These are phyloP conservation scores for Chaetomium olivaceum DNA, from an alignment of 2,329 filamentous ascomycete species.

Conservation along the genomic window DNA sequence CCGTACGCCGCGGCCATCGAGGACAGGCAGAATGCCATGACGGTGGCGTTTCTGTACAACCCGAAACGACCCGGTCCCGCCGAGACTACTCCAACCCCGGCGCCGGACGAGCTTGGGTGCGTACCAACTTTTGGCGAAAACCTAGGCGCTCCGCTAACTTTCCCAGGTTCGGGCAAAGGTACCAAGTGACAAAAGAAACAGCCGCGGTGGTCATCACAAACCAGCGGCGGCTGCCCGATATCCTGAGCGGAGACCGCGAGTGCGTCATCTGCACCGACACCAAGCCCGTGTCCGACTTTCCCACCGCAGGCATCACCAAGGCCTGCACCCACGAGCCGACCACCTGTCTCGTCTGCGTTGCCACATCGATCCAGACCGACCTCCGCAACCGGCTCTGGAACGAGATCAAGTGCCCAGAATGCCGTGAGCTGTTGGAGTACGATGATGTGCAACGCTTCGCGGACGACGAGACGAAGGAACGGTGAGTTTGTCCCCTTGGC, in stretches of 20 bases:
- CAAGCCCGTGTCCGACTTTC: constrained; percentile 38
- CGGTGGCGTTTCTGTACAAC: constrained; percentile 36
- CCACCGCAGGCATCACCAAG: constrained; percentile 38
- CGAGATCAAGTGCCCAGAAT: constrained; percentile 55
- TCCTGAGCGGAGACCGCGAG: constrained; percentile 34
- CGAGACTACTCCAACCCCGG: not conserved
- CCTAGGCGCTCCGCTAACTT: not conserved
- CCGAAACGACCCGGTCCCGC: not conserved
- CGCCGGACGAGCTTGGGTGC: constrained; percentile 23
- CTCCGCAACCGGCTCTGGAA: constrained; percentile 43
- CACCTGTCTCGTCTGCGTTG: constrained; percentile 41
- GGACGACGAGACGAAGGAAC: constrained; percentile 45
- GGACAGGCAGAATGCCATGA: constrained; percentile 38
- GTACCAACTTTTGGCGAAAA: not conserved
- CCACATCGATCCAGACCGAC: constrained; percentile 40
- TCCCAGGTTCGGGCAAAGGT: constrained; percentile 40
- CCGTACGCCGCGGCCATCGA: constrained; percentile 38
- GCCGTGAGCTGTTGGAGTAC: constrained; percentile 45
- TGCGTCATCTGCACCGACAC: constrained; percentile 43
- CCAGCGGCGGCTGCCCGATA: constrained; percentile 33
- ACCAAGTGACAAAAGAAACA: constrained; percentile 35
- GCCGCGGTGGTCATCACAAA: constrained; percentile 38
- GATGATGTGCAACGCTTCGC: constrained; percentile 49
- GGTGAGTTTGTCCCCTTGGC: constrained; percentile 35
- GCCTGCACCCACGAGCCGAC: constrained; percentile 39